These are phyloP conservation scores for Tulasnella sp. DNA, from an alignment of 768 basidiomycete species.

Conservation along the genomic window DNA sequence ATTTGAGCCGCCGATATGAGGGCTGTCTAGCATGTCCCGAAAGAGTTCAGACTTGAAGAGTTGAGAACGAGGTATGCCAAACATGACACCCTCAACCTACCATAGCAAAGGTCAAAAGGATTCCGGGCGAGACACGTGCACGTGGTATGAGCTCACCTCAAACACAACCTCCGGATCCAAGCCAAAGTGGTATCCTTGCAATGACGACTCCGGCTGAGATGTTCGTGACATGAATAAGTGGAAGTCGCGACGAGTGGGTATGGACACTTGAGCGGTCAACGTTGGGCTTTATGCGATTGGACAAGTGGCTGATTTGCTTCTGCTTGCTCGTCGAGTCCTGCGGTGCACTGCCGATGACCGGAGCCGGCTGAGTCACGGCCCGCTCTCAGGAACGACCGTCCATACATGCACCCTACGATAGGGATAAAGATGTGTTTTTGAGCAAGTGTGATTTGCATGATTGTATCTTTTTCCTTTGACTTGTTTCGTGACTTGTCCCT, in stretches of 20 bases:
- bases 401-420: too few species aligned
- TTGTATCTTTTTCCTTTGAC: too few species aligned
- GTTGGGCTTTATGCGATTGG: not conserved
- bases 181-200: not conserved
- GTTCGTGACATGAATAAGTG: not conserved
- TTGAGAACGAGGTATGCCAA: not conserved
- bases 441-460: too few species aligned
- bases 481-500: too few species aligned
- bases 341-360: not conserved
- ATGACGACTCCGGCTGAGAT: not conserved
- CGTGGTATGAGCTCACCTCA: not conserved
- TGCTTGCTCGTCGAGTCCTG: not conserved
- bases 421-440: too few species aligned
- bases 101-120: not conserved
- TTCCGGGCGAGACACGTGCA: not conserved
- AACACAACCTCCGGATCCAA: not conserved
- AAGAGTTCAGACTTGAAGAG: not conserved
- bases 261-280: not conserved
- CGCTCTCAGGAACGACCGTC: too few species aligned
- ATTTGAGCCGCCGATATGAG: not conserved
- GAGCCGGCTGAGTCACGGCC: too few species aligned
- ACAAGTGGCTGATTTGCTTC: not conserved
- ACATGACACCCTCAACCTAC: not conserved
- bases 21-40: not conserved
- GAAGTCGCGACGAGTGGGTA: not conserved